Evolutionary conservation across 495 filamentous ascomycete genomes (phyloP), one percentile per base, ranked within the genome.

Genomic region (Parachaetomium inaequale): DNA sequence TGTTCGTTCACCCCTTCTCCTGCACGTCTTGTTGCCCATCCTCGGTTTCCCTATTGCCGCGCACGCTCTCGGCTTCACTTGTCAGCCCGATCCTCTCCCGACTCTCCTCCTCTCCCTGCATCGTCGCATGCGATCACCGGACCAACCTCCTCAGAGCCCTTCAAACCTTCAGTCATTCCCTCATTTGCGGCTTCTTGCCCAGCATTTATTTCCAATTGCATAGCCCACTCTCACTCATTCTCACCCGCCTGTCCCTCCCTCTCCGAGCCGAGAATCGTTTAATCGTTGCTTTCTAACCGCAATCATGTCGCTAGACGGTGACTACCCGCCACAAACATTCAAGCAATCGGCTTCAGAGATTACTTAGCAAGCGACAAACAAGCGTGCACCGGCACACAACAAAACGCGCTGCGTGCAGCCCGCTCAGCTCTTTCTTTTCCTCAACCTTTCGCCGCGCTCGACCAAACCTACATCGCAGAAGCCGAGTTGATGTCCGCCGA

Each of bases 241-340:
- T 71, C 68, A 62, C 70, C 66, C 34, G 42, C 67, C 63, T 68
- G 64, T 67, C 69, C 62, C 59, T 68, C 57, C 54, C 63, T 49
- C 63, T 66, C 65, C 63, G 65, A 59, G 38, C 70, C 63, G 38
- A 73, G 72, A 40, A 15, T 46, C 42, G 32, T 11, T 34, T 5
- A 69, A 70, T 75, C 68, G 68, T 73, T 36, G 31, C 72, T 62
- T 73, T 81, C 78, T 81, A 81, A 81, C 78, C 68, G 72, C 76
- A 78, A 79, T 75, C 74, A 77, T 76, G 70, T 74, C 70, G 75
- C 72, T 76, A 78, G 79, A 80, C 75, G 78, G 72, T 73, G 71
- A 75, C 63, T 71, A 66, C 64, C 40, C 40, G 63, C 58, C 59
- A 45, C 63, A 61, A 62, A 68, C 67, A 64, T 68, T 63, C 42